Base-by-base conservation (phyloP, 2,329 filamentous ascomycete genomes). In the Colletotrichum navitas region DNA sequence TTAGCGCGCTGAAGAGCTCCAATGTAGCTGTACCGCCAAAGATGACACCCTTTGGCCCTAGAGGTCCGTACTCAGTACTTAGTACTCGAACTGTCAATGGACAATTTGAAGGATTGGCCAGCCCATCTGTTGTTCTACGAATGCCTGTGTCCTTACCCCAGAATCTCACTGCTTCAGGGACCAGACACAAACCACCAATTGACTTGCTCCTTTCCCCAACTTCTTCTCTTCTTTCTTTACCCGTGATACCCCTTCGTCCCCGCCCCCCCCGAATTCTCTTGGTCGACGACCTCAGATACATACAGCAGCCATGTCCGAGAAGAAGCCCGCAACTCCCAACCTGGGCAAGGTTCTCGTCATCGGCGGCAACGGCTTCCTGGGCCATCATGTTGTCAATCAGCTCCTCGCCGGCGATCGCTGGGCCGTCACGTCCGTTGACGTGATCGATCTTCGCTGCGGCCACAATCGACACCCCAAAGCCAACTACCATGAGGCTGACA, bases 331-430 rank as follows among this genome's bases (percentile, higher is more conserved):
- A 2, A 55, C 49, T 26, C 63, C 81, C 74, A 74, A 80, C 66
- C 85, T 94, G 63, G 92, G 92, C 79, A 89, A 87, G 74, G 92
- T 94, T 77, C 86, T 95, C 76, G 91, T 96, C 75, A 90, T 95
- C 76, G 93, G 93, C 77, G 93, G 93, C 79, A 95, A 93, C 80
- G 93, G 93, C 75, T 95, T 96, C 83, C 87, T 96, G 21, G 93
- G 93, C 79, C 91, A 93, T 83, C 92, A 95, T 83, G 91, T 95
- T 76, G 91, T 95, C 79, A 89, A 91, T 81, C 87, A 93, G 78
- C 87, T 94, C 69, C 85, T 93, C 77, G 87, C 88, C 52, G 77
- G 78, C 51, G 59, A 71, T 52, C 74, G 73, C 52, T 85, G 83
- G 83, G 78, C 77, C 68, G 84, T 85, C 73, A 82, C 81, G 71